Conservation (phyloP, 2,329 filamentous ascomycete species). For the Pestalotiopsis sp. region DNA sequence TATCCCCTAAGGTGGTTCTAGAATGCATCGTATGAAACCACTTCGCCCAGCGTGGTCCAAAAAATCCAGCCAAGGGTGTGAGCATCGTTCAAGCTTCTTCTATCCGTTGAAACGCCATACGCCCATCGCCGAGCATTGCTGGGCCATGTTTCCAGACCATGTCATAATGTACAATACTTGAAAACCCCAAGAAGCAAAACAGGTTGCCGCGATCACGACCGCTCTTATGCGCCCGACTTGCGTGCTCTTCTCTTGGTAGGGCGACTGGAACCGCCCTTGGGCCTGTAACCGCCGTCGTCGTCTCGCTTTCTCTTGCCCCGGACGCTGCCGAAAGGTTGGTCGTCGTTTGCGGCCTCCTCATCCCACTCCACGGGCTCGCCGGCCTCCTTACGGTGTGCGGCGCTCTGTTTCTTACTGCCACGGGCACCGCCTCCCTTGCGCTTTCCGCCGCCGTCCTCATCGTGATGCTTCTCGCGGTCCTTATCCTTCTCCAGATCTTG, state of each 20-base stretch:
- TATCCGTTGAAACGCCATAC: slow-evolving; percentile 3
- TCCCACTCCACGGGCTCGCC: slow-evolving; percentile 41
- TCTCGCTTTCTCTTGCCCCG: slow-evolving; percentile 60
- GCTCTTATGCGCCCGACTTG: slow-evolving; percentile 3
- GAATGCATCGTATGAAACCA: background rate
- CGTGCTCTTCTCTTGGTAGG: slow-evolving; percentile 54
- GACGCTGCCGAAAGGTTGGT: slow-evolving; percentile 32
- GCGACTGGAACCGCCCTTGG: slow-evolving; percentile 55
- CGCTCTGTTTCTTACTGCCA: slow-evolving; percentile 41
- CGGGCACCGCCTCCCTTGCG: slow-evolving; percentile 29
- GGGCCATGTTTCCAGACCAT: background rate
- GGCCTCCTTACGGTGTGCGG: slow-evolving; percentile 31
- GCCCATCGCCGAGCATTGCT: background rate
- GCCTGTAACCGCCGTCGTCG: slow-evolving; percentile 61
- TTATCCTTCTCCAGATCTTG: slow-evolving; percentile 68
- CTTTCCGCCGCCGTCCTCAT: slow-evolving; percentile 33
- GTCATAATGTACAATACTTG: background rate
- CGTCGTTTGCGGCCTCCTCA: slow-evolving; percentile 31
- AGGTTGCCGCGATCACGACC: background rate
- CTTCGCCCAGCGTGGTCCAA: background rate
- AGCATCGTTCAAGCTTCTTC: background rate
- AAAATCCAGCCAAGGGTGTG: background rate
- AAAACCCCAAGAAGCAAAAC: background rate
- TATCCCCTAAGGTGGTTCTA: background rate
- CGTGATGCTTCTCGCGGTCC: slow-evolving; percentile 36